Base-by-base conservation (phyloP, 371 early-diverging fungal species). In the Umbelopsis sp. region DNA sequence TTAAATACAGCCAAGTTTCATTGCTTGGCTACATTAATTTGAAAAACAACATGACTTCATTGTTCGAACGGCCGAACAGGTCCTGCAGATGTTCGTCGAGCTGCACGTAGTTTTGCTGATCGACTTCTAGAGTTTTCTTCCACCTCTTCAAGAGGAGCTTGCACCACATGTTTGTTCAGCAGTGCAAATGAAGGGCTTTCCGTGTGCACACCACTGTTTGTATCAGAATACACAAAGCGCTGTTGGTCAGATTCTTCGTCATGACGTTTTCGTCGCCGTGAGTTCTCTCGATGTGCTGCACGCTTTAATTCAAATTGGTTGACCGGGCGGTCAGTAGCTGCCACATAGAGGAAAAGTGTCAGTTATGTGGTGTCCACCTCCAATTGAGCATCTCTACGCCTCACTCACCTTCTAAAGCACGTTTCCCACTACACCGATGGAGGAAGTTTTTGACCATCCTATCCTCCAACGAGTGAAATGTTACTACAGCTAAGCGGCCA, bases 381-480 rank as follows among this genome's bases (percentile, higher is more conserved):
- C 29, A 29, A 29, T 29, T 29, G 29, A 29, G 3, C 29, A 29
- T 4, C 29, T 8, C 41, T 41, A 7, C 12, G 41, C 41, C 2
- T 41, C 41, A 16, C 57, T 37, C 29, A 57, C 57, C 57, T 57
- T 57, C 57, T 29, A 57, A 35, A 35, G 70, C 69, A 24, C 81
- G 48, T 57, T 76, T 74, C 5, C 78, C 78, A 22, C 75, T 65
- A 57, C 80, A 73, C 50, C 79, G 76, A 29, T 84, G 69, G 57
- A 94, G 71, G 50, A 87, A 88, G 35, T 80, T 74, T 70, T 94
- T 94, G 24, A 85, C 90, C 16, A 91, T 79, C 45, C 87, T 62
- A 69, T 94, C 94, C 70, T 94, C 92, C 10, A 92, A 76, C 0
- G 91, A 89, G 69, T 94, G 94, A 64, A 92, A 92, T 1, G 92